Base-by-base conservation (phyloP, 331 rosid genomes). In the Pyracantha coccinea region DNA sequence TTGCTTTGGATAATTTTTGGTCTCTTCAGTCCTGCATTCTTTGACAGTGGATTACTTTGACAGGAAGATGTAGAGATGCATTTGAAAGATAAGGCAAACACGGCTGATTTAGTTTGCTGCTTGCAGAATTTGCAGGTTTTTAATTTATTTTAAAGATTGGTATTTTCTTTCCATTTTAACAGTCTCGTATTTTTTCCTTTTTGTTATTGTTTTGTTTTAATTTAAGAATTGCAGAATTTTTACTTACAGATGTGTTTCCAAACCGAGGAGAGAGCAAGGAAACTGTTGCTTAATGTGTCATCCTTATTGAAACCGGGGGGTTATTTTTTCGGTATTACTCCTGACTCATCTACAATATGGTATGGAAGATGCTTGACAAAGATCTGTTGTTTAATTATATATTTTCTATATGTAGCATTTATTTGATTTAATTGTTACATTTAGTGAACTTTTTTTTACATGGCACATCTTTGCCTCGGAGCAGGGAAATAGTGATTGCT, bases 271-370 rank as follows among this genome's bases (percentile, higher is more conserved):
- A 90, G 86, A 85, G 99, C 97, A 66, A 79, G 80, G 78, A 89
- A 85, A 72, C 97, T 95, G 62, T 83, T 95, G 47, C 91, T 85
- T 28, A 95, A 95, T 31, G 97, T 92, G 69, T 90, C 99, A 29
- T 80, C 87, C 27, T 84, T 95, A 84, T 84, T 95, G 85, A 95
- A 95, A 75, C 97, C 99, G 0, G 97, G 99, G 87, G 99, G 99
- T 81, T 95, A 92, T 78, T 92, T 95, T 95, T 88, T 94, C 2
- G 99, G 99, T 83, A 92, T 94, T 87, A 92, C 97, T 85, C 93
- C 99, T 63, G 99, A 94, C 93, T 94, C 97, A 69, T 92, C 97
- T 87, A 92, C 97, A 74, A 92, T 94, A 94, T 92, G 99, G 99
- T 94, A 89, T 75, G 97, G 67, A 78, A 63, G 74, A 78, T 54